These are phyloP conservation scores for Metschnikowia henanensis DNA, from an alignment of 805 yeast genomes.

Conservation along the genomic window DNA sequence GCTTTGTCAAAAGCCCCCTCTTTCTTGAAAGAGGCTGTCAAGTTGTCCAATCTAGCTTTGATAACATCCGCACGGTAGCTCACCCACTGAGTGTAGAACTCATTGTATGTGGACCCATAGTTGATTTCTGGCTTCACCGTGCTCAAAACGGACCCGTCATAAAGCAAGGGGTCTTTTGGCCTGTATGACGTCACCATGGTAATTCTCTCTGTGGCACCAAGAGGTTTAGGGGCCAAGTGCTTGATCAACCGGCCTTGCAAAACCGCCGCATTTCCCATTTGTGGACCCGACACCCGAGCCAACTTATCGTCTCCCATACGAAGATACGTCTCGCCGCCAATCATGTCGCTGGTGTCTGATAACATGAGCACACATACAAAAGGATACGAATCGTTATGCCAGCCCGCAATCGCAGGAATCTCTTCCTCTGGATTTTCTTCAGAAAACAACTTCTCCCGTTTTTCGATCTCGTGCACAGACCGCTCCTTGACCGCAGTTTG, in stretches of 20 bases:
- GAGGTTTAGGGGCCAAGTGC: conserved; percentile 27
- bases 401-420: conserved; percentile 56
- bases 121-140: conserved; percentile 42
- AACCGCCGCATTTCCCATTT: conserved; percentile 19
- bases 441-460: conserved; percentile 11
- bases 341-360: conserved; percentile 56
- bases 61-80: conserved; percentile 29
- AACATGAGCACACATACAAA: conserved; percentile 66
- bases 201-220: conserved; percentile 36
- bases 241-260: conserved; percentile 22
- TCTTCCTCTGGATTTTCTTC: conserved; percentile 30
- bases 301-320: conserved; percentile 38
- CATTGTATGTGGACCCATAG: conserved; percentile 33
- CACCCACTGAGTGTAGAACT: conserved; percentile 41
- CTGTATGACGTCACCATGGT: conserved; percentile 44
- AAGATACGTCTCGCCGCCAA: conserved; percentile 61
- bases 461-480: conserved; percentile 7
- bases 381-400: conserved; percentile 67
- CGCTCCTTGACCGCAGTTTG: conserved; percentile 34
- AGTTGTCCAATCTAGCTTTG: conserved; percentile 24
- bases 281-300: conserved; percentile 20
- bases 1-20: conserved; percentile 28
- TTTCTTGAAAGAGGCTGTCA: conserved; percentile 18
- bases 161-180: conserved; percentile 28
- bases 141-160: conserved; percentile 33